Evolutionary conservation across 495 filamentous ascomycete species (phyloP), one percentile per base, ranked within the genome.

Genomic region (Astrocystis sublimbata): DNA sequence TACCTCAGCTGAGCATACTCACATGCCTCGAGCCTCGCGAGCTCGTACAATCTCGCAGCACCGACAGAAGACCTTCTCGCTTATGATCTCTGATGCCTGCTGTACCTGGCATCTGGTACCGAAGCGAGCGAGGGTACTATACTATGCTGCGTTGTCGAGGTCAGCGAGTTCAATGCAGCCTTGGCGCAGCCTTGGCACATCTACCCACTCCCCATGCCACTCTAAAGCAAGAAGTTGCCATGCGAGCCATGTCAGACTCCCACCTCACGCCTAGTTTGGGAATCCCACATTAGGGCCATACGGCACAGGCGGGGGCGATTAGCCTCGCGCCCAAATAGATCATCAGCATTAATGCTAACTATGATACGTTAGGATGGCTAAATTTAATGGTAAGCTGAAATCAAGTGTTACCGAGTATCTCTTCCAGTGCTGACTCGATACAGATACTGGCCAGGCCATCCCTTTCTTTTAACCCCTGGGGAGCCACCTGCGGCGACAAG

Each of bases 381-480:
- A 30, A 38, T 42, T 55, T 42, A 13, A 38, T 35, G 33, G 7
- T 8, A 24, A n/a, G 52, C 52, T 56, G 36, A 56, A 42, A 56
- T 56, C 51, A 7, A 40, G 19, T 21, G 13, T 26, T 8, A 15
- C 17, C 21, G 3, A 5, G 24, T 56, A 54, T n/a, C n/a, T n/a
- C n/a, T n/a, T n/a, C n/a, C n/a, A n/a, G n/a, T n/a, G n/a, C n/a
- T n/a, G n/a, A n/a, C n/a, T n/a, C n/a, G n/a, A n/a, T n/a, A n/a
- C n/a, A n/a, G n/a, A n/a, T 54, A 54, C 51, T 23, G 10, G 7
- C 23, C 6, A 54, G 33, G 51, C 35, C 21, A 41, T 42, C 3
- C 23, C 3, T 42, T 54, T 40, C 21, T 54, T 54, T 56, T 56
- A 41, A 56, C 13, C 15, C 24, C 42, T 56, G 28, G 52, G 36